Evolutionary conservation across 1,284 basidiomycete genomes (phyloP).

Genomic region (Heimioporus retisporus): DNA sequence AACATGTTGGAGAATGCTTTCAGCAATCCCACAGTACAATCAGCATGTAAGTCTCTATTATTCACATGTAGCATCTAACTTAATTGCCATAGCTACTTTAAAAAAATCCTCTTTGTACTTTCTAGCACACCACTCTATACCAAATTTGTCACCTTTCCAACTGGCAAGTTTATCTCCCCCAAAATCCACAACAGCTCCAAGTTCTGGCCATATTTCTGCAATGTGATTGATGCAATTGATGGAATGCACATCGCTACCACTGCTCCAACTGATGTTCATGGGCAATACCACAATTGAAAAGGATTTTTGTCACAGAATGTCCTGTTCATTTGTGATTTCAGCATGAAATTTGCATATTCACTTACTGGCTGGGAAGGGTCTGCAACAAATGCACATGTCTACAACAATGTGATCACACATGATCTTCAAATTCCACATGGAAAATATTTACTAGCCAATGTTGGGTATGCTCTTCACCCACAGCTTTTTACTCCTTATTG

Average conservation of each 20-base stretch:
- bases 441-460: no score
- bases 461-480: no score
- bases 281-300: constrained; percentile 29
- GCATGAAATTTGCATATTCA: constrained; percentile 12
- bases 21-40: no score
- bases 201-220: constrained; percentile 1
- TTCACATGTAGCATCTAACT: no score
- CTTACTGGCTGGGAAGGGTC: constrained; percentile 23
- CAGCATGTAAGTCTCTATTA: no score
- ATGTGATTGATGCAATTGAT: neutral
- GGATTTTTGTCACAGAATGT: constrained; percentile 38
- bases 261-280: no score
- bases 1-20: no score
- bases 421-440: no score
- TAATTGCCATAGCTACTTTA: neutral
- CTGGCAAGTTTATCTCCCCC: no score
- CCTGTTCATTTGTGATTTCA: constrained; percentile 31
- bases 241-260: no score
- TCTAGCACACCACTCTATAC: constrained; percentile 3
- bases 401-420: no score
- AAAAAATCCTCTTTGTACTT: neutral
- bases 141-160: neutral
- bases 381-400: constrained; percentile 6
- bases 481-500: no score
- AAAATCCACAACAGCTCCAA: neutral